Base-by-base conservation (phyloP, 1,284 basidiomycete species). In the Schizophyllum amplum region DNA sequence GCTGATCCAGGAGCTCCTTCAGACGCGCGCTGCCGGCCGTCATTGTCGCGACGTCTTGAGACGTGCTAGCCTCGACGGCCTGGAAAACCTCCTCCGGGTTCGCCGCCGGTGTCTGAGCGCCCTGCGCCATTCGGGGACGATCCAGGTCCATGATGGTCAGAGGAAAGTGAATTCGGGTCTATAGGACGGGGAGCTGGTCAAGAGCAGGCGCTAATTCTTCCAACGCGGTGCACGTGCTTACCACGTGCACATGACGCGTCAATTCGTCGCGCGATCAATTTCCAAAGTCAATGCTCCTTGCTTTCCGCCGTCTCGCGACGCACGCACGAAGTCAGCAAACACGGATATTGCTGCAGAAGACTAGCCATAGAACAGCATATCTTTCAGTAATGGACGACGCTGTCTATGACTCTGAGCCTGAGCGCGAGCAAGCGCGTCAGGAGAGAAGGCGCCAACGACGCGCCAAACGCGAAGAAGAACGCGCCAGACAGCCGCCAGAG, bases 351-450 rank as follows among this genome's bases (percentile, higher is more conserved):
- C 33, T 9, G 2, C 33, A 42, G 33, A 42, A 2, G 33, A 42
- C 3, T 17, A 17, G 13, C 13, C 11, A 42, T 17, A 3, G 33
- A 17, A 42, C n/a, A n/a, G n/a, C n/a, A n/a, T n/a, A n/a, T n/a
- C n/a, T n/a, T n/a, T n/a, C n/a, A n/a, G n/a, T n/a, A n/a, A n/a
- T n/a, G n/a, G 64, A 65, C 20, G 80, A 81, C 55, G 60, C 80
- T 26, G 75, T 86, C 1, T 80, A 81, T 33, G 85, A 88, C 68
- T 87, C 85, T 0, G 86, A 87, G 66, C 84, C 84, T 22, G 85
- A 87, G 66, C 73, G 84, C 57, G 78, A 80, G 60, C 69, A 74
- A 54, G 62, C 69, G n/a, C 73, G 79, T 51, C 67, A 64, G 54
- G 61, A 42, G 17, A 42, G 33, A 42, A 9, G 33, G 13, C 33